Conservation (phyloP, 2,329 filamentous ascomycete species). For the Exserohilum rostratum region DNA sequence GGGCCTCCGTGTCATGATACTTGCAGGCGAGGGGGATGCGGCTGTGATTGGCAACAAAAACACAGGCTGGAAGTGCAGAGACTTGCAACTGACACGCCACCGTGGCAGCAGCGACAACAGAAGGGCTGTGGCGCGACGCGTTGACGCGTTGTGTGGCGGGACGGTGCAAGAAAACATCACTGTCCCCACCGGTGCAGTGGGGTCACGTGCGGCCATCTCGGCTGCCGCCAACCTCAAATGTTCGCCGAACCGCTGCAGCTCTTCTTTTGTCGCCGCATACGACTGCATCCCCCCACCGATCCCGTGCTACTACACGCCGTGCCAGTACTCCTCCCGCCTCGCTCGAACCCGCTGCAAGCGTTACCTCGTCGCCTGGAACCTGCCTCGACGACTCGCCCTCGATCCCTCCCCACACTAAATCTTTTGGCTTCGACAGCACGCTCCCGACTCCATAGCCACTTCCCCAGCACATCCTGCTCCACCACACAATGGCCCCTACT, state of each 20-base stretch:
- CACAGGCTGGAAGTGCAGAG: neutral
- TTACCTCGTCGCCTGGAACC: constrained; percentile 27
- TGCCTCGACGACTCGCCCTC: constrained; percentile 28
- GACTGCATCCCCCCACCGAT: constrained; percentile 15
- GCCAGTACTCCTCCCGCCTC: constrained; percentile 46
- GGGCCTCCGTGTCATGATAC: too few species aligned
- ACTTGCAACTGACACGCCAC: too few species aligned
- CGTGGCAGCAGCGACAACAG: neutral
- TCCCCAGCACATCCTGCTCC: constrained; percentile 20
- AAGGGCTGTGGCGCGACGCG: constrained; percentile 8
- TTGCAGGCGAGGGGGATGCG: too few species aligned
- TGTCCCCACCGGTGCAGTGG: neutral
- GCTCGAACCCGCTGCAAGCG: constrained; percentile 27
- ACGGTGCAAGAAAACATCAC: constrained; percentile 5
- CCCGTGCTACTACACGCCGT: neutral
- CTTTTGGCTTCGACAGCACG: constrained; percentile 32
- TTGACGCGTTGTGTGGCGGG: constrained; percentile 13
- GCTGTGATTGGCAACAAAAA: neutral
- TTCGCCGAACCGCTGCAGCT: constrained; percentile 16
- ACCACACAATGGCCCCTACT: constrained; percentile 53
- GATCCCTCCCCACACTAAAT: constrained; percentile 33
- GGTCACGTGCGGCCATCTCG: constrained; percentile 19
- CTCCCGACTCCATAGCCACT: constrained; percentile 28
- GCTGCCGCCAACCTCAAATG: constrained; percentile 27
- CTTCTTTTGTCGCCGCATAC: constrained; percentile 26